Evolutionary conservation across 441 rosid genomes (phyloP).

Genomic region (Mallotus japonicus): DNA sequence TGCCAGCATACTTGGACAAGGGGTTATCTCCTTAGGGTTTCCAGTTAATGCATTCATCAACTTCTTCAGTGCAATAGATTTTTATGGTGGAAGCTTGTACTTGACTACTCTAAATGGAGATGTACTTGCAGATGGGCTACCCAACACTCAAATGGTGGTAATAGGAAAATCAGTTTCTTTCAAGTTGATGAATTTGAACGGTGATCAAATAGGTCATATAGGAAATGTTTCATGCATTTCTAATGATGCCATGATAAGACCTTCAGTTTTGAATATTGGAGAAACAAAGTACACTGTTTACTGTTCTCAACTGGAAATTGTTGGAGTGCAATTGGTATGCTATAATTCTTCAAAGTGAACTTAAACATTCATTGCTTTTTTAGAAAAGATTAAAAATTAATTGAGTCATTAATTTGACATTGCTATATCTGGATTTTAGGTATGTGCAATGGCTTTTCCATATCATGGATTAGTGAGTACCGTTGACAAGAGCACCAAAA

Average conservation of each 20-base stretch:
- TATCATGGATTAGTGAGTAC: slow-evolving; percentile 24
- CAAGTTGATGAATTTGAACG: slow-evolving; percentile 2
- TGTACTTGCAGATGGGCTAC: slow-evolving; percentile 36
- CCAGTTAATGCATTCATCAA: slow-evolving; percentile 31
- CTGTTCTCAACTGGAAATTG: slow-evolving; percentile 36
- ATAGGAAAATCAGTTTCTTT: slow-evolving; percentile 29
- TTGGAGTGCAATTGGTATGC: slow-evolving; percentile 42
- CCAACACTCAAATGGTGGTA: slow-evolving; percentile 24
- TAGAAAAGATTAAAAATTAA: too few relatives aligned
- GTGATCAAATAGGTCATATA: slow-evolving; percentile 9
- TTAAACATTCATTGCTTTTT: too few relatives aligned
- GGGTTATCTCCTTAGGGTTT: slow-evolving; percentile 51
- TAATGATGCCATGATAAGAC: slow-evolving; percentile 3
- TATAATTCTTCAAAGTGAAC: background rate
- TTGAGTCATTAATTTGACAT: background rate
- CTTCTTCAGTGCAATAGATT: slow-evolving; percentile 33
- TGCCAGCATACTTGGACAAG: slow-evolving; percentile 32
- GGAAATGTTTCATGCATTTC: slow-evolving; percentile 35
- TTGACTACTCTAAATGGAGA: slow-evolving; percentile 46
- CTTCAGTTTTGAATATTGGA: slow-evolving; percentile 22
- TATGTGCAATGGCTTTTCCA: slow-evolving; percentile 50
- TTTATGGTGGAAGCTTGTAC: slow-evolving; percentile 47
- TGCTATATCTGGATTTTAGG: slow-evolving; percentile 37
- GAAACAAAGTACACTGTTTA: slow-evolving; percentile 31
- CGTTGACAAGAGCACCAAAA: slow-evolving; percentile 23